These are phyloP conservation scores for Candida rishiriensis DNA, from an alignment of 805 yeast species.

Conservation along the genomic window DNA sequence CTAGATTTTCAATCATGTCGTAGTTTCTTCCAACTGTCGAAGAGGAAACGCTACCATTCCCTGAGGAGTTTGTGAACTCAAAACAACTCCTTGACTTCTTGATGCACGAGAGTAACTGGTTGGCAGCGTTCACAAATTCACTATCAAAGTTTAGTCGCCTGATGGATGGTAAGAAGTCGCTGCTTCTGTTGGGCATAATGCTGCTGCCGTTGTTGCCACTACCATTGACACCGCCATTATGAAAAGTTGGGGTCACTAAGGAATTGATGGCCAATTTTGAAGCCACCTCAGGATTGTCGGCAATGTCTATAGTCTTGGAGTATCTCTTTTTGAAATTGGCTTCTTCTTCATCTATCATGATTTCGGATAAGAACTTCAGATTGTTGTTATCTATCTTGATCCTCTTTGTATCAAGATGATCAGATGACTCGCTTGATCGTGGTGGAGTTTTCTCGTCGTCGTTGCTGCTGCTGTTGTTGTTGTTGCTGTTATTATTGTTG, in stretches of 20 bases:
- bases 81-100: constrained; percentile 63
- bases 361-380: constrained; percentile 22
- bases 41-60: constrained; percentile 14
- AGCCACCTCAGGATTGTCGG: constrained; percentile 22
- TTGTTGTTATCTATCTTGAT: constrained; percentile 17
- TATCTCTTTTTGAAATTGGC: constrained; percentile 25
- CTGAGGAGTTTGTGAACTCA: constrained; percentile 32
- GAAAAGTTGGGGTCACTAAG: constrained; percentile 37
- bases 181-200: not conserved
- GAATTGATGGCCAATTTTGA: constrained; percentile 46
- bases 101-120: constrained; percentile 38
- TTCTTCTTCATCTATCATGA: constrained; percentile 22
- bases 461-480: not conserved
- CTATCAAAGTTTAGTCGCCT: constrained; percentile 20
- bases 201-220: not conserved
- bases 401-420: constrained; percentile 1
- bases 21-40: constrained; percentile 12
- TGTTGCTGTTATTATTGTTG: not conserved
- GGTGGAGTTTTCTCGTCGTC: not conserved
- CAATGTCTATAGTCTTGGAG: constrained; percentile 12
- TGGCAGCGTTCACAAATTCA: constrained; percentile 24
- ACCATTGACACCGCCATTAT: constrained; percentile 1
- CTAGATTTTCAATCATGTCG: constrained; percentile 52
- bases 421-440: not conserved
- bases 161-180: constrained; percentile 17